A percentile compares a stretch with the other conserved stretches of the same genome.
phyloP scores from a whole-genome alignment of 2,329 filamentous ascomycete species.

The Colletotrichum tofieldiae region DNA sequence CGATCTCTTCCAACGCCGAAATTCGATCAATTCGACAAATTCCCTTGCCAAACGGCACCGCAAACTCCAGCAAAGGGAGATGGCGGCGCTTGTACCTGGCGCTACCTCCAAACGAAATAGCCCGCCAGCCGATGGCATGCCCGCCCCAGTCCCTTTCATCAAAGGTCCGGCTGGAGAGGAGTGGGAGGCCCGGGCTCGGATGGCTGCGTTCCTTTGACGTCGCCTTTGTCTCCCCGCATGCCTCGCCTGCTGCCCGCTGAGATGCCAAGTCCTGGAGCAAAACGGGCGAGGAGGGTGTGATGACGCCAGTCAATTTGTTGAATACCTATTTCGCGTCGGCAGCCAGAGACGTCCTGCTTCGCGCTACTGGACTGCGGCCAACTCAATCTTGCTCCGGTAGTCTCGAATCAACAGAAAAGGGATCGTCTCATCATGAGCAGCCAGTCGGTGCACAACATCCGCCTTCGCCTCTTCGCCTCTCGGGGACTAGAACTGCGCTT shows the following conservation, averaged over 20 bases:
- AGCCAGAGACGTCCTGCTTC: not conserved
- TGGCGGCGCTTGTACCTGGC: slow-evolving; percentile 31
- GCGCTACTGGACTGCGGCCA: slow-evolving; percentile 5
- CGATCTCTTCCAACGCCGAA: not conserved
- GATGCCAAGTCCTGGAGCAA: not conserved
- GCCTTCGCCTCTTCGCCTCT: slow-evolving; percentile 29
- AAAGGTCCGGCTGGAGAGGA: not conserved
- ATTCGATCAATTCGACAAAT: not conserved
- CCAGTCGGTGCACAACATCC: not conserved
- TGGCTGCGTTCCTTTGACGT: slow-evolving; percentile 3
- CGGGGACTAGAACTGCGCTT: slow-evolving; percentile 26
- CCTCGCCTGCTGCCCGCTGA: not conserved
- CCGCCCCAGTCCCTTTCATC: slow-evolving; percentile 5
- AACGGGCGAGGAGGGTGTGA: not conserved
- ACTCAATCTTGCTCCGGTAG: slow-evolving; percentile 20
- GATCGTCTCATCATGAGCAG: slow-evolving; percentile 15
- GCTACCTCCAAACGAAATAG: slow-evolving; percentile 20
- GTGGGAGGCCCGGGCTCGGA: not conserved
- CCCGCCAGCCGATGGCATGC: slow-evolving; percentile 2
- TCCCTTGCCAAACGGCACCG: no score
- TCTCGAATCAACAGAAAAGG: not conserved
- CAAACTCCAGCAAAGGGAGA: not conserved
- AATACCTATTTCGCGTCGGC: not conserved
- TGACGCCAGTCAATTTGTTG: not conserved
- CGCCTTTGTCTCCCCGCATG: not conserved